Conservation (phyloP, 1,284 basidiomycete genomes). For the Papiliotrema terrestris region DNA sequence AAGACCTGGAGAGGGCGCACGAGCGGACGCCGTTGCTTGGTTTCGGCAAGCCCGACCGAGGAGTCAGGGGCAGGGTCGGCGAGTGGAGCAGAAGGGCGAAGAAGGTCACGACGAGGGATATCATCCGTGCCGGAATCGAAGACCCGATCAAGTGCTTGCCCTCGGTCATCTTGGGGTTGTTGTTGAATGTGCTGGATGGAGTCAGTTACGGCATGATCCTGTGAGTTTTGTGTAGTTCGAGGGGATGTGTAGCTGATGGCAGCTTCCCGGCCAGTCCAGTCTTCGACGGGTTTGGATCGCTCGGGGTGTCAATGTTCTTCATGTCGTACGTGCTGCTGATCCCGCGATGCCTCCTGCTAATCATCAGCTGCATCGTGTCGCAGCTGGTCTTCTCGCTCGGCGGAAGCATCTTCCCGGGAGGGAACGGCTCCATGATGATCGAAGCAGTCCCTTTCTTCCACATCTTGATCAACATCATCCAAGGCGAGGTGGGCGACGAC, state of each 20-base stretch:
- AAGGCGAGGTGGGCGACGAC: conserved; percentile 66
- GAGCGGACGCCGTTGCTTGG: conserved; percentile 25
- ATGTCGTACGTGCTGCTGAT: conserved; percentile 57
- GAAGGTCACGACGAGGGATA: conserved; percentile 40
- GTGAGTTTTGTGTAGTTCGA: too few relatives aligned
- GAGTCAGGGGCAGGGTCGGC: neutral
- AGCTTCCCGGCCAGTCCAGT: conserved; percentile 81
- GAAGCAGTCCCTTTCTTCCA: conserved; percentile 98
- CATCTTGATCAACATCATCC: conserved; percentile 77
- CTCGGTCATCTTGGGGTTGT: conserved; percentile 76
- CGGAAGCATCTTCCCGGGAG: conserved; percentile 77
- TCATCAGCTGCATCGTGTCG: conserved; percentile 61
- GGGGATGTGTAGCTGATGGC: too few relatives aligned
- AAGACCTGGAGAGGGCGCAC: conserved; percentile 11
- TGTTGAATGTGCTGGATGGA: conserved; percentile 91
- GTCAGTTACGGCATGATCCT: conserved; percentile 65
- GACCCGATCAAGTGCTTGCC: conserved; percentile 59
- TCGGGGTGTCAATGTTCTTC: conserved; percentile 95
- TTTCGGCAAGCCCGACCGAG: conserved; percentile 5
- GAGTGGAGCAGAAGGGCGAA: conserved; percentile 12
- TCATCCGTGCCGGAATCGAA: conserved; percentile 47
- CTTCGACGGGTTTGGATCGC: conserved; percentile 77
- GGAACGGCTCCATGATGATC: conserved; percentile 98
- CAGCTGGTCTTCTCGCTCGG: conserved; percentile 84
- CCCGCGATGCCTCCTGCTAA: neutral